Evolutionary conservation across 345 rosid genomes (phyloP).

Genomic region (Salix purpurea): DNA sequence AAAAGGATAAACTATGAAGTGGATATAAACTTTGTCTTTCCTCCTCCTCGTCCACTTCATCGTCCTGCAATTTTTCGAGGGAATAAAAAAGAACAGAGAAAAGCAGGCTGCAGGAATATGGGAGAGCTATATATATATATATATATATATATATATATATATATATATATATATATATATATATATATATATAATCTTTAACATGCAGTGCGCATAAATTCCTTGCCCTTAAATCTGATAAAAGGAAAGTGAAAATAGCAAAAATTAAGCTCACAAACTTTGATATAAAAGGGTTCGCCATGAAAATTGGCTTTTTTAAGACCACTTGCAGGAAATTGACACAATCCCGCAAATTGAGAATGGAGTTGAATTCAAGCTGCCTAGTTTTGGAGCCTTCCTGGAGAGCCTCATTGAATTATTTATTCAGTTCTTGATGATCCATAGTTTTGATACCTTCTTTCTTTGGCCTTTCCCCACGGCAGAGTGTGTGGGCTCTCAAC

Average conservation of each 20-base stretch:
- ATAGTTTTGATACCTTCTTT: background rate
- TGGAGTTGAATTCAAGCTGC: conserved; percentile 10
- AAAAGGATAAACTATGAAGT: no score
- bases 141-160: no score
- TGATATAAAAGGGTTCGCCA: background rate
- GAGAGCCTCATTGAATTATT: conserved; percentile 9
- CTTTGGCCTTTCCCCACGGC: background rate
- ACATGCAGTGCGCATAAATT: no score
- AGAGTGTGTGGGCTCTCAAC: background rate
- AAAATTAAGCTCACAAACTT: background rate
- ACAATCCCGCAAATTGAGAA: conserved; percentile 18
- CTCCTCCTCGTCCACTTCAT: no score
- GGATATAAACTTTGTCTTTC: no score
- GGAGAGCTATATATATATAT: no score
- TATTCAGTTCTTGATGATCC: background rate
- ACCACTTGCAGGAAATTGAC: background rate
- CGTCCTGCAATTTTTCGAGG: no score
- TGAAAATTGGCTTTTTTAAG: background rate
- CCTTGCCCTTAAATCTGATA: no score
- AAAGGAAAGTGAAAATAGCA: background rate
- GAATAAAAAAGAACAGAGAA: no score
- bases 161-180: no score
- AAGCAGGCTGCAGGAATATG: no score
- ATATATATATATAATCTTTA: no score
- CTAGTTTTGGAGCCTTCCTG: conserved; percentile 15